These are phyloP conservation scores for Geotrichum carabidarum DNA, from an alignment of 1,139 yeast species.

Conservation along the genomic window DNA sequence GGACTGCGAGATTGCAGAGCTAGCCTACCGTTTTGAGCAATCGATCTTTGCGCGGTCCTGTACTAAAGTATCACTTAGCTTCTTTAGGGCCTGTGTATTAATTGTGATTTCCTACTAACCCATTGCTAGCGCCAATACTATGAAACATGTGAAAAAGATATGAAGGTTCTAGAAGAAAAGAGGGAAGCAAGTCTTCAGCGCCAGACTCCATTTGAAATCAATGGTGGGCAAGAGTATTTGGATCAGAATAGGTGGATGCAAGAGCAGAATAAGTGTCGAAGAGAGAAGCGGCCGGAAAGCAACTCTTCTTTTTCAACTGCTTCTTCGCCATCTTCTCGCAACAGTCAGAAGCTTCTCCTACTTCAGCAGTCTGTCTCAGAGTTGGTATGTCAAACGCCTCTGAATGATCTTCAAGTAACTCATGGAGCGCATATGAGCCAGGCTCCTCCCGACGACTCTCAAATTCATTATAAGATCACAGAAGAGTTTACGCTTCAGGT, in stretches of 20 bases:
- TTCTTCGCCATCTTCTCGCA: too few relatives aligned
- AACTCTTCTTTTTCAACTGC: too few relatives aligned
- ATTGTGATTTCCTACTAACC: neutral
- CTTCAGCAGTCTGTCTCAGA: too few relatives aligned
- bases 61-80: neutral
- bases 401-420: too few relatives aligned
- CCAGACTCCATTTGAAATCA: constrained; percentile 28
- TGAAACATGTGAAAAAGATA: constrained; percentile 2
- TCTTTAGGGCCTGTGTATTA: neutral
- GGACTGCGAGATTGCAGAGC: neutral
- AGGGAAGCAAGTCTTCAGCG: constrained; percentile 5
- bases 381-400: too few relatives aligned
- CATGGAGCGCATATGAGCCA: too few relatives aligned
- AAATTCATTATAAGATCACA: too few relatives aligned
- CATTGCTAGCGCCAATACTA: constrained; percentile 2
- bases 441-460: too few relatives aligned
- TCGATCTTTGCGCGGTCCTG: neutral
- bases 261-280: neutral
- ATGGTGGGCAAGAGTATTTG: too few relatives aligned
- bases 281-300: constrained; percentile 1
- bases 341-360: too few relatives aligned
- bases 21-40: constrained; percentile 3
- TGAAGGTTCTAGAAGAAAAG: constrained; percentile 1
- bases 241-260: constrained; percentile 7
- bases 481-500: neutral